These are phyloP conservation scores for Pseudogymnoascus sp. DNA, from an alignment of 2,329 filamentous ascomycete species.

Conservation along the genomic window DNA sequence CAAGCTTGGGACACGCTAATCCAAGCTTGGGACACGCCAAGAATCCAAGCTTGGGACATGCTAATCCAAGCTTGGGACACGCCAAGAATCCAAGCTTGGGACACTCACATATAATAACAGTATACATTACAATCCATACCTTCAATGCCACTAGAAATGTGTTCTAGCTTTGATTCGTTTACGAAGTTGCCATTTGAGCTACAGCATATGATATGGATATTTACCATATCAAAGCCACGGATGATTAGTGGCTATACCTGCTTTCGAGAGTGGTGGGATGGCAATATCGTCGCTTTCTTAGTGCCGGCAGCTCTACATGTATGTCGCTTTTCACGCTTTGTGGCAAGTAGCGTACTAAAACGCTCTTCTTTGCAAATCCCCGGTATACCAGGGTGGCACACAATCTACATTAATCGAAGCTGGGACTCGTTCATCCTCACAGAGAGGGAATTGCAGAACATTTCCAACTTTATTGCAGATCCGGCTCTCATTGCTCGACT, in stretches of 20 bases:
- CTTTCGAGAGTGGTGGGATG: constrained; percentile 15
- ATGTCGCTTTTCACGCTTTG: constrained; percentile 15
- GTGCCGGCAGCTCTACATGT: constrained; percentile 14
- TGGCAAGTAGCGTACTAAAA: constrained; percentile 13
- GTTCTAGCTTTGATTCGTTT: constrained; percentile 15
- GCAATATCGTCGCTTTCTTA: constrained; percentile 16
- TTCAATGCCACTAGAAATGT: not conserved
- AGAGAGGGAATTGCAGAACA: constrained; percentile 13
- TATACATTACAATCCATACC: not conserved
- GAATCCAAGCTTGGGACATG: too few relatives aligned
- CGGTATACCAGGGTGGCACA: constrained; percentile 3
- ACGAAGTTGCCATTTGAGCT: constrained; percentile 19
- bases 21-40: too few relatives aligned
- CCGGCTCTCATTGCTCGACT: not conserved
- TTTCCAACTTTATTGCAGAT: not conserved
- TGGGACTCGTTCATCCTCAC: constrained; percentile 10
- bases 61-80: not conserved
- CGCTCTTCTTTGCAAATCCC: constrained; percentile 15
- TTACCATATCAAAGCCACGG: constrained; percentile 17
- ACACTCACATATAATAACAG: not conserved
- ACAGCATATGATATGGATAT: constrained; percentile 16
- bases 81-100: not conserved
- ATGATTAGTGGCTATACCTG: constrained; percentile 13
- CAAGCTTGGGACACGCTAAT: too few relatives aligned
- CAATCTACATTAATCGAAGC: constrained; percentile 13